A percentile compares a stretch with the other conserved stretches of the same genome.
Conservation (phyloP, 2,329 filamentous ascomycete species). For the Rhytidhysteron rufulum region DNA sequence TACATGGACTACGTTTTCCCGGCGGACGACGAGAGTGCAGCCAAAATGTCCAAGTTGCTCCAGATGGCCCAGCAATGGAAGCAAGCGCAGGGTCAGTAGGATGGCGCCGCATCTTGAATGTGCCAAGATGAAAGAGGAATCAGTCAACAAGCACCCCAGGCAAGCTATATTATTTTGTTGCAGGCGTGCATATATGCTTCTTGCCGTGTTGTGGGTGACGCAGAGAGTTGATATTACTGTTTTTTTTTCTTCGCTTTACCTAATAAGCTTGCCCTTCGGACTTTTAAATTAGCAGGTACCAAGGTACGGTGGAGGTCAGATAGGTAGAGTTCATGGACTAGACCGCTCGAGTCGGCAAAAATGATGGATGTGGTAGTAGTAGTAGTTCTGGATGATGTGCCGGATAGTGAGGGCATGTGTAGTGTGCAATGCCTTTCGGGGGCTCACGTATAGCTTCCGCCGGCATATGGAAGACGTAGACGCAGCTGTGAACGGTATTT, state of each 20-base stretch:
- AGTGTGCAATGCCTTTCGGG: too few relatives aligned
- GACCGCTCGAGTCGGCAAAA: too few relatives aligned
- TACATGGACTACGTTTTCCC: slow-evolving; percentile 98
- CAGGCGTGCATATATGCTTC: not conserved
- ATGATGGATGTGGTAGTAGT: not conserved
- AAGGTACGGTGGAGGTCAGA: too few relatives aligned
- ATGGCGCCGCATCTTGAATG: slow-evolving; percentile 3
- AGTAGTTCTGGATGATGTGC: not conserved
- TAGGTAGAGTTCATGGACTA: too few relatives aligned
- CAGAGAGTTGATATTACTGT: not conserved
- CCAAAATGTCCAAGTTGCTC: slow-evolving; percentile 78
- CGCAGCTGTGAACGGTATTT: not conserved
- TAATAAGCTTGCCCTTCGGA: too few relatives aligned
- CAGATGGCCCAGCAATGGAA: slow-evolving; percentile 89
- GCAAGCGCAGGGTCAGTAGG: slow-evolving; percentile 46
- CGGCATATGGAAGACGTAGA: not conserved
- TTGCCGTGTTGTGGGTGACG: not conserved
- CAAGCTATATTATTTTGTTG: not conserved
- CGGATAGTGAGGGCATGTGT: not conserved
- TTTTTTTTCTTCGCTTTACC: not conserved
- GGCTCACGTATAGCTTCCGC: not conserved
- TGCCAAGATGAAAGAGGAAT: not conserved
- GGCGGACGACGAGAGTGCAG: slow-evolving; percentile 82
- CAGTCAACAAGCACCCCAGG: not conserved
- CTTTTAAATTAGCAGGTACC: too few relatives aligned